A percentile compares a stretch with the other conserved stretches of the same genome.
These are phyloP conservation scores for Bromus sterilis DNA, from an alignment of 176 grass and related monocot genomes.

Conservation along the genomic window DNA sequence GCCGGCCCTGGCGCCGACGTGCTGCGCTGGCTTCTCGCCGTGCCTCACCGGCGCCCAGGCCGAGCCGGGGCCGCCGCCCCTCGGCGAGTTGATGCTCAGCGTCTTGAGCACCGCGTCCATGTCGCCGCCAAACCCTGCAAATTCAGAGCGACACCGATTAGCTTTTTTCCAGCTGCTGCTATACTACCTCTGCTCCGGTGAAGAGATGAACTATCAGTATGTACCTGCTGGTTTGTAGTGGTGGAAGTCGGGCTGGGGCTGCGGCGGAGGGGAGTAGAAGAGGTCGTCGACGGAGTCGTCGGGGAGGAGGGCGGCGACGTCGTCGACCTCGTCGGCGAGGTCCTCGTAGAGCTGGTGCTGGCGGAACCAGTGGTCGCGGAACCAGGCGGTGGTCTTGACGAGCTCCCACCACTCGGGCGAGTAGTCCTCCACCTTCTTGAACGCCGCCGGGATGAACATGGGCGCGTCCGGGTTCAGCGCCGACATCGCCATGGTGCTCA, in stretches of 20 bases:
- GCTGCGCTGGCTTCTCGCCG: constrained; percentile 40
- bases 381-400: constrained; percentile 91
- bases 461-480: constrained; percentile 89
- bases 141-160: background rate
- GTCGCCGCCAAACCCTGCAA: constrained; percentile 16
- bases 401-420: constrained; percentile 95
- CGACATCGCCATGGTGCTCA: constrained; percentile 42
- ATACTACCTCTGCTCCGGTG: background rate
- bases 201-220: background rate
- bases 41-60: background rate
- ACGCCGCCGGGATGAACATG: constrained; percentile 84
- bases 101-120: constrained; percentile 33
- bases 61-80: background rate
- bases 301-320: constrained; percentile 54
- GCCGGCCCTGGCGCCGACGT: constrained; percentile 22
- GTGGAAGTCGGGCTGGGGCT: background rate
- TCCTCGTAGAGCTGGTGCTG: constrained; percentile 74
- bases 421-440: constrained; percentile 82
- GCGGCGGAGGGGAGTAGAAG: constrained; percentile 28
- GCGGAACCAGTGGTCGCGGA: constrained; percentile 84
- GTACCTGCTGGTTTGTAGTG: background rate
- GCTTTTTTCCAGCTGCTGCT: background rate
- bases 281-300: constrained; percentile 70
- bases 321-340: constrained; percentile 26
- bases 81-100: constrained; percentile 37